Evolutionary conservation across 371 early-diverging fungal species (phyloP).

Genomic region (Fennellomyces sp.): DNA sequence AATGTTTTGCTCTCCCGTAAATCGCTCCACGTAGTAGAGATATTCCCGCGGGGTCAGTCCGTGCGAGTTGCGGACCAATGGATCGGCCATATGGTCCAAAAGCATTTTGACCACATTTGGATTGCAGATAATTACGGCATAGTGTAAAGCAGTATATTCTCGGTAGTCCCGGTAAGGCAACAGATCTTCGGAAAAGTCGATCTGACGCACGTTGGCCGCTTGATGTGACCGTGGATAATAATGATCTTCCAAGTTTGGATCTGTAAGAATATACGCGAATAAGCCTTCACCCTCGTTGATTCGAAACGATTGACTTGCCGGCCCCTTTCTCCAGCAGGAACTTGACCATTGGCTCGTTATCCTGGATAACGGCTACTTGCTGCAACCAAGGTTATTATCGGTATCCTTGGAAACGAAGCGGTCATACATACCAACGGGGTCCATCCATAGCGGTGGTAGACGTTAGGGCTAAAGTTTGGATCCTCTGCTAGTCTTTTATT

Average conservation of each 20-base stretch:
- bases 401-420: not conserved
- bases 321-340: slow-evolving; percentile 50
- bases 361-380: slow-evolving; percentile 58
- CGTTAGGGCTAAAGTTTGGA: slow-evolving; percentile 46
- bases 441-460: slow-evolving; percentile 52
- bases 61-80: slow-evolving; percentile 43
- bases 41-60: slow-evolving; percentile 53
- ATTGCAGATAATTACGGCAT: slow-evolving; percentile 68
- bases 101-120: slow-evolving; percentile 56
- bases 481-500: slow-evolving; percentile 53
- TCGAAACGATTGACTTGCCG: slow-evolving; percentile 18
- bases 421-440: slow-evolving; percentile 43
- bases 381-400: not conserved
- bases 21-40: slow-evolving; percentile 50
- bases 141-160: slow-evolving; percentile 64
- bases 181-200: slow-evolving; percentile 48
- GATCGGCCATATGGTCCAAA: slow-evolving; percentile 65
- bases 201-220: slow-evolving; percentile 45
- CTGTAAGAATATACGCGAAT: slow-evolving; percentile 12
- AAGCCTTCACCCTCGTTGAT: not conserved
- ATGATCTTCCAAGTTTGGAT: slow-evolving; percentile 49
- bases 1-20: slow-evolving; percentile 47
- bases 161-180: slow-evolving; percentile 52
- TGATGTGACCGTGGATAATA: slow-evolving; percentile 52
- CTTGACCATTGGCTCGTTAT: slow-evolving; percentile 46